These are phyloP conservation scores for Quaeritorhiza haematococci DNA, from an alignment of 371 early-diverging fungal species.

Conservation along the genomic window DNA sequence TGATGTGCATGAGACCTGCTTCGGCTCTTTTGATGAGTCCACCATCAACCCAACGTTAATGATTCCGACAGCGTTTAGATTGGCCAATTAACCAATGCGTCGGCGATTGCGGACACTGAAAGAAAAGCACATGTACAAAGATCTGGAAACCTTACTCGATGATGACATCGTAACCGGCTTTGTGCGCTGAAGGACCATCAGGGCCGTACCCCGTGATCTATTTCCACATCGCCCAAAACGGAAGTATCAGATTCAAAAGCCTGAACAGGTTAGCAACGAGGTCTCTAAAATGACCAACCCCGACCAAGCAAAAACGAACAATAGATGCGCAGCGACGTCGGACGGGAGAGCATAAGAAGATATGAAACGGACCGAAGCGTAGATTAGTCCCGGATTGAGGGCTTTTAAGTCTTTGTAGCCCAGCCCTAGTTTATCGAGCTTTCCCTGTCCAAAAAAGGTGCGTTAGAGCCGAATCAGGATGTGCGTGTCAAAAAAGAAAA, in stretches of 20 bases:
- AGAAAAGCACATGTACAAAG: not conserved
- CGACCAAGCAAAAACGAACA: too few species aligned
- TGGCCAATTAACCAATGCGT: not conserved
- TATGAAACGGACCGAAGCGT: constrained; percentile 71
- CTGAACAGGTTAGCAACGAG: too few species aligned
- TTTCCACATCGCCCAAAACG: not conserved
- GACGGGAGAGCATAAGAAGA: too few species aligned
- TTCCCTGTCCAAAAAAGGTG: constrained; percentile 46
- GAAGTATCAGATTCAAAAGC: too few species aligned
- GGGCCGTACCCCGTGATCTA: constrained; percentile 69
- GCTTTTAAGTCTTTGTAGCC: constrained; percentile 64
- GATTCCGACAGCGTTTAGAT: constrained; percentile 1
- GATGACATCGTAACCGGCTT: constrained; percentile 91
- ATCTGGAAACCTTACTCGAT: constrained; percentile 52
- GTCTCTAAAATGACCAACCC: too few species aligned
- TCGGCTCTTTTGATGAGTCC: constrained; percentile 49
- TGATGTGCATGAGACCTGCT: constrained; percentile 92
- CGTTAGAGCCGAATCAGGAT: too few species aligned
- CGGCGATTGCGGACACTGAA: too few species aligned
- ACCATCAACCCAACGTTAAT: not conserved
- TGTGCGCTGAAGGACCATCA: constrained; percentile 72
- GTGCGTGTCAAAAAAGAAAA: too few species aligned
- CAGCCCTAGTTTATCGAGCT: constrained; percentile 68
- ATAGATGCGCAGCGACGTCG: too few species aligned
- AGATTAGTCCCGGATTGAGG: constrained; percentile 75